These are phyloP conservation scores for Lentinula edodes DNA, from an alignment of 768 basidiomycete species.

Conservation along the genomic window DNA sequence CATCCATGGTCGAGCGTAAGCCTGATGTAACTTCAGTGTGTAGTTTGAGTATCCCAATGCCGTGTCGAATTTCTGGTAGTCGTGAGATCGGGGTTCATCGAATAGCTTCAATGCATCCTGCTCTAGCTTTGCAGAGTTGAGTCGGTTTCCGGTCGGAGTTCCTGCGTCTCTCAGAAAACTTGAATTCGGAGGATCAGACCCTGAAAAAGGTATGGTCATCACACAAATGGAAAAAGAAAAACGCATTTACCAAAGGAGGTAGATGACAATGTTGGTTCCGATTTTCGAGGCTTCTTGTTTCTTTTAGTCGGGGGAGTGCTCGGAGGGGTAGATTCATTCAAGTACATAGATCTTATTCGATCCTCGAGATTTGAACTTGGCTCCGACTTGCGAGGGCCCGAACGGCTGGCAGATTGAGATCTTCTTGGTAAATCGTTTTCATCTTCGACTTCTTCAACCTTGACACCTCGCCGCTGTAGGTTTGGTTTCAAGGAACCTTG, in stretches of 20 bases:
- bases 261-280: not conserved
- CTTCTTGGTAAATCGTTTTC: not conserved
- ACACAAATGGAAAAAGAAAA: not conserved
- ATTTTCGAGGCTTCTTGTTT: not conserved
- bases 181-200: not conserved
- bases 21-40: slow-evolving; percentile 78
- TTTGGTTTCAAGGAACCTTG: not conserved
- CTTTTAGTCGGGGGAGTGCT: not conserved
- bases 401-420: not conserved
- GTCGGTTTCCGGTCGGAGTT: not conserved
- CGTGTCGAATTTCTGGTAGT: not conserved
- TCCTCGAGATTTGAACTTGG: not conserved
- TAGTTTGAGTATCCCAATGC: slow-evolving; percentile 23
- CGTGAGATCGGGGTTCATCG: not conserved
- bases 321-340: not conserved
- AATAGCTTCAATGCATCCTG: not conserved
- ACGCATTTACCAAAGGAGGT: not conserved
- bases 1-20: slow-evolving; percentile 87
- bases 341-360: not conserved
- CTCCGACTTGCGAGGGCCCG: not conserved
- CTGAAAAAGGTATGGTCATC: not conserved
- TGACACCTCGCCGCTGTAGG: not conserved
- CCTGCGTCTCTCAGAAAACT: not conserved
- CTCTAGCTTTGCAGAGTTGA: not conserved
- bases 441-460: not conserved